phyloP scores from a whole-genome alignment of 306 rosid species.

The Ochetophila trinervis region DNA sequence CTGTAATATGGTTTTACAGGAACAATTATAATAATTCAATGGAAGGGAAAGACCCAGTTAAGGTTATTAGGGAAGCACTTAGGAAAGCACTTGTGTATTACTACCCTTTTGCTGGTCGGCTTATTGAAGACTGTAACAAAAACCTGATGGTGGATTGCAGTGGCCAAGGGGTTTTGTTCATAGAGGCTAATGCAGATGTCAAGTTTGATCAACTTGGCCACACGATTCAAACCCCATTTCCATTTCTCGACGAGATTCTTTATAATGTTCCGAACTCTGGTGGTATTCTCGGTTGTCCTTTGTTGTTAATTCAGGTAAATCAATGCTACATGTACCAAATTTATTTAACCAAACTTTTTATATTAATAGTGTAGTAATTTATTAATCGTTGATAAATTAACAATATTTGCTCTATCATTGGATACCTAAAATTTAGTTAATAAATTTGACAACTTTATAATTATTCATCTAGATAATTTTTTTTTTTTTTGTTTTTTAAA shows the following conservation, averaged over 20 bases:
- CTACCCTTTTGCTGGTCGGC: constrained; percentile 35
- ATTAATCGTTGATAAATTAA: too few species aligned
- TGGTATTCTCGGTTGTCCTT: constrained; percentile 10
- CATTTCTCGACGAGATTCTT: constrained; percentile 24
- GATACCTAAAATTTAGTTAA: too few species aligned
- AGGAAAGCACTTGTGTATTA: constrained; percentile 26
- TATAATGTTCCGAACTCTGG: constrained; percentile 10
- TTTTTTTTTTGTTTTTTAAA: too few species aligned
- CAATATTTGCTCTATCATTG: too few species aligned
- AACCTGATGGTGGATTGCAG: constrained; percentile 32
- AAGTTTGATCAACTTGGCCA: constrained; percentile 19
- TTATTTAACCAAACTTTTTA: too few species aligned
- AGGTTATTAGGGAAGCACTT: constrained; percentile 22
- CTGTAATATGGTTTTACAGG: too few species aligned
- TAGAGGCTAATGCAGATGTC: constrained; percentile 15
- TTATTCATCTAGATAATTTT: too few species aligned
- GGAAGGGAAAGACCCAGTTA: constrained; percentile 1
- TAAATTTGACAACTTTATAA: too few species aligned
- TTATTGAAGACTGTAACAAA: constrained; percentile 17
- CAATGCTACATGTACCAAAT: too few species aligned
- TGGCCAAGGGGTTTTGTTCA: constrained; percentile 28
- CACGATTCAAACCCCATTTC: constrained; percentile 19
- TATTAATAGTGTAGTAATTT: too few species aligned
- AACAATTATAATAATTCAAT: too few species aligned
- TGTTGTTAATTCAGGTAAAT: constrained; percentile 25